A percentile compares a stretch with the other conserved stretches of the same genome.
Conservation (phyloP, 352 stramenopile genomes). For the Pythium monospermum region DNA sequence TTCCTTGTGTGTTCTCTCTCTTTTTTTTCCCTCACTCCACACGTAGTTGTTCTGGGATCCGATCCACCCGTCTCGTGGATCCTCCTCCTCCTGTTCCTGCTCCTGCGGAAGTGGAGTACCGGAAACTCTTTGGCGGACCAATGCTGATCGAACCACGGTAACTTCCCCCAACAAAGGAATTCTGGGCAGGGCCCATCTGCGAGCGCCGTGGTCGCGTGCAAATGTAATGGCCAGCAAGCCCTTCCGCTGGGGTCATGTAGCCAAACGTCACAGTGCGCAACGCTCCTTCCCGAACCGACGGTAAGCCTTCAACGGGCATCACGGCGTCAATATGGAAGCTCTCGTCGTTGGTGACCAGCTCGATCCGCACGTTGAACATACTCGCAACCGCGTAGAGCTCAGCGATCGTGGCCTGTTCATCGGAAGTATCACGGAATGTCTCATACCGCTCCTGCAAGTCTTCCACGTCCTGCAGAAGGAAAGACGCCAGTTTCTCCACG, state of each 20-base stretch:
- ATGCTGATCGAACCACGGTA: constrained; percentile 75
- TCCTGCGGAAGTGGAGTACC: constrained; percentile 36
- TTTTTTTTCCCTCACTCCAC: constrained; percentile 35
- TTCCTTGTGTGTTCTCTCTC: neutral
- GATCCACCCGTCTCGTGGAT: constrained; percentile 47
- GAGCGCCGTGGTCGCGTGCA: constrained; percentile 57
- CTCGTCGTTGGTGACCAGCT: constrained; percentile 79
- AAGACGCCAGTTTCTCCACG: constrained; percentile 44
- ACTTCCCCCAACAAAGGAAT: constrained; percentile 66
- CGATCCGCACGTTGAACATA: constrained; percentile 81
- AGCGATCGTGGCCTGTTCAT: constrained; percentile 75
- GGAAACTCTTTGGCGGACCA: constrained; percentile 47
- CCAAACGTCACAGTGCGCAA: constrained; percentile 59
- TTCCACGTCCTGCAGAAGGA: constrained; percentile 70
- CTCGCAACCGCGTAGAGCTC: constrained; percentile 73
- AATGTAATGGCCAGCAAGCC: constrained; percentile 76
- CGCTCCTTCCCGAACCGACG: constrained; percentile 45
- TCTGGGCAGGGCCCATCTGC: constrained; percentile 33
- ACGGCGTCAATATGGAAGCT: constrained; percentile 80
- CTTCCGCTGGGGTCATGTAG: constrained; percentile 65
- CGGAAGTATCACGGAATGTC: constrained; percentile 57
- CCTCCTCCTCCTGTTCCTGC: too few species aligned
- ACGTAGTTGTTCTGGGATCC: constrained; percentile 56
- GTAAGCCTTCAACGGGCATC: constrained; percentile 52
- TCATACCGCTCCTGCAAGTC: constrained; percentile 70